Percentiles rank a stretch among this genome's conserved stretches.
phyloP scores from a whole-genome alignment of 345 rosid species.

The Eutrema japonicum region DNA sequence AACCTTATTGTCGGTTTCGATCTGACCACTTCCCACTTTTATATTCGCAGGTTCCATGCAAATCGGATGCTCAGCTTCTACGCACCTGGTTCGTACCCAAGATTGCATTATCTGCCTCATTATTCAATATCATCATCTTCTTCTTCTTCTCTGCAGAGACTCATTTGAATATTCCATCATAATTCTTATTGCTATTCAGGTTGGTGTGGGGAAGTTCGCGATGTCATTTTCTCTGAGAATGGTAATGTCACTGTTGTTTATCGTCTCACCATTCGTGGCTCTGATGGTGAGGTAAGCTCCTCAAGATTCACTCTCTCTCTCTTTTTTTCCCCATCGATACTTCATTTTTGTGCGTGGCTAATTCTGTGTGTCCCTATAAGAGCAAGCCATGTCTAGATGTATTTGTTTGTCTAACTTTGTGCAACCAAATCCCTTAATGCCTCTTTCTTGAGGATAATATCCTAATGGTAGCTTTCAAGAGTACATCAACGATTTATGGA shows the following conservation, averaged over 20 bases:
- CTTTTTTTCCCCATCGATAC: not conserved
- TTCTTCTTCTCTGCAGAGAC: not conserved
- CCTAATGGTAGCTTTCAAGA: not conserved
- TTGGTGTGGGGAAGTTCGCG: constrained; percentile 98
- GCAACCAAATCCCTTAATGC: not conserved
- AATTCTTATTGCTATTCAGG: constrained; percentile 48
- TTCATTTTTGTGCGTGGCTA: not conserved
- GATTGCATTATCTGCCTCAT: constrained; percentile 8
- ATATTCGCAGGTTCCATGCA: constrained; percentile 77
- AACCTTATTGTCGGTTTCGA: constrained; percentile 5
- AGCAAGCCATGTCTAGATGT: too few relatives aligned
- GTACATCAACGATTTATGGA: not conserved
- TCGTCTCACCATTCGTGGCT: constrained; percentile 91
- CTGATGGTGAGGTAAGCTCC: constrained; percentile 86
- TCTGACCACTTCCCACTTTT: constrained; percentile 15
- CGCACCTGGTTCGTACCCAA: constrained; percentile 75
- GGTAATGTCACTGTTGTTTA: constrained; percentile 91
- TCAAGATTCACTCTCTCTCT: constrained; percentile 1
- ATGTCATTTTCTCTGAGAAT: constrained; percentile 87
- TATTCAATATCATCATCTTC: not conserved
- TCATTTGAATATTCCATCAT: not conserved
- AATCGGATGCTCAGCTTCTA: constrained; percentile 98
- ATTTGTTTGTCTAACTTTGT: not conserved
- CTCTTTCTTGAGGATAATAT: not conserved
- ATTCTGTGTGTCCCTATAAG: too few relatives aligned